Conservation (phyloP, 805 yeast species). For the Saturnispora bothae region DNA sequence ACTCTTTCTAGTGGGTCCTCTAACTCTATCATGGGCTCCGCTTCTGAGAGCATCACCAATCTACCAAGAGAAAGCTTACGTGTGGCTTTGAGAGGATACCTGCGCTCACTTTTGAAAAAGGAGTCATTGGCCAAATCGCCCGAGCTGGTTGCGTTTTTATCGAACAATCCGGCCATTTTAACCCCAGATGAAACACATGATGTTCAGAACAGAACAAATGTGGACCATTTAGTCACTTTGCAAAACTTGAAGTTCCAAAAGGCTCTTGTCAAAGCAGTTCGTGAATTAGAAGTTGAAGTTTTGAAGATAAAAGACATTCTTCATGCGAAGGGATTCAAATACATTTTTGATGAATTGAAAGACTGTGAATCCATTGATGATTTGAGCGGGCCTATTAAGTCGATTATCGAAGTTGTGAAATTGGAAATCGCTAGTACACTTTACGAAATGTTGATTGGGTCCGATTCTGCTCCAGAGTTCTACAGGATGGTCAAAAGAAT, state of each 20-base stretch:
- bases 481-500: slow-evolving; percentile 59
- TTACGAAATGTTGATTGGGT: slow-evolving; percentile 70
- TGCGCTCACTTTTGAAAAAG: slow-evolving; percentile 22
- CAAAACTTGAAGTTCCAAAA: slow-evolving; percentile 67
- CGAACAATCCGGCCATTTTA: slow-evolving; percentile 30
- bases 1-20: slow-evolving; percentile 2
- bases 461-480: slow-evolving; percentile 70
- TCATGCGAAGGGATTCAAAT: slow-evolving; percentile 38
- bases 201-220: slow-evolving; percentile 41
- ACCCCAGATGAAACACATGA: slow-evolving; percentile 41
- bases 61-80: slow-evolving; percentile 59
- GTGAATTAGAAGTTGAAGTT: slow-evolving; percentile 29
- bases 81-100: slow-evolving; percentile 58
- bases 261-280: slow-evolving; percentile 30
- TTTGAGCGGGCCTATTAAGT: slow-evolving; percentile 54
- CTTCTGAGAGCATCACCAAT: not conserved
- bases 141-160: slow-evolving; percentile 44
- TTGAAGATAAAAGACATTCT: slow-evolving; percentile 28
- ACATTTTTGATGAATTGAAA: slow-evolving; percentile 59
- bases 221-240: slow-evolving; percentile 47
- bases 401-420: slow-evolving; percentile 73
- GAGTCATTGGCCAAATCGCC: slow-evolving; percentile 42
- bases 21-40: not conserved
- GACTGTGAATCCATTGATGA: slow-evolving; percentile 33
- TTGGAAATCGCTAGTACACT: slow-evolving; percentile 78